Conservation (phyloP, 352 stramenopile genomes). For the Aphanomyces astaci region DNA sequence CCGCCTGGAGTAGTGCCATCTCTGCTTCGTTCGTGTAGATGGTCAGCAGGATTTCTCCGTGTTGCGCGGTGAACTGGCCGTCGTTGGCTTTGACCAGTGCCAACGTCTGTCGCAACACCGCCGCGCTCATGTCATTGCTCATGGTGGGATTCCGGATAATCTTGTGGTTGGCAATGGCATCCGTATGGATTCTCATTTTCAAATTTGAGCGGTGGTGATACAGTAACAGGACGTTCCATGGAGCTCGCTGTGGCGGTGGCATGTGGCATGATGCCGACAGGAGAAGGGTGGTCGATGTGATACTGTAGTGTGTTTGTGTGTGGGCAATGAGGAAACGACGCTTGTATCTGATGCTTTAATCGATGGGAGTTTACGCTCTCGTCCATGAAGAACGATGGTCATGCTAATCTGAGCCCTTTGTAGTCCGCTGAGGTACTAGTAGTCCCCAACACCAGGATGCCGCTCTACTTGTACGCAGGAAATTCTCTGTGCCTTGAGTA, state of each 20-base stretch:
- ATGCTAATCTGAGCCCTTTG: slow-evolving; percentile 24
- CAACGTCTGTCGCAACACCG: slow-evolving; percentile 10
- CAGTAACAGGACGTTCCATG: no score
- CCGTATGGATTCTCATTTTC: not conserved
- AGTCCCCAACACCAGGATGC: no score
- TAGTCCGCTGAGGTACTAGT: no score
- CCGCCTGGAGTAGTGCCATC: slow-evolving; percentile 16
- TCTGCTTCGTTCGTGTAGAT: slow-evolving; percentile 15
- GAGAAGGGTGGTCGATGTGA: no score
- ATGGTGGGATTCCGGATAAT: slow-evolving; percentile 7
- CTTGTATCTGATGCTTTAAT: slow-evolving; percentile 22
- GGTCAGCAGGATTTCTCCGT: slow-evolving; percentile 3
- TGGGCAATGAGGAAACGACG: slow-evolving; percentile 18
- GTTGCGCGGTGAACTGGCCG: slow-evolving; percentile 8
- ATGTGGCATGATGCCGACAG: not conserved
- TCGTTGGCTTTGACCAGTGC: slow-evolving; percentile 10
- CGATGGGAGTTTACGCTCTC: not conserved
- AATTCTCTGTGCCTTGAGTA: no score
- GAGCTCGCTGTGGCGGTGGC: not conserved
- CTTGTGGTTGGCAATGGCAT: not conserved
- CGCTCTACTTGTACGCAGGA: no score
- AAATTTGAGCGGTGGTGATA: not conserved
- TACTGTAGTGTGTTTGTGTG: not conserved
- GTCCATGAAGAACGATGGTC: slow-evolving; percentile 23
- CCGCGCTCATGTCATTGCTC: slow-evolving; percentile 23